phyloP scores from a whole-genome alignment of 768 basidiomycete species.

The Scleroderma citrinum region DNA sequence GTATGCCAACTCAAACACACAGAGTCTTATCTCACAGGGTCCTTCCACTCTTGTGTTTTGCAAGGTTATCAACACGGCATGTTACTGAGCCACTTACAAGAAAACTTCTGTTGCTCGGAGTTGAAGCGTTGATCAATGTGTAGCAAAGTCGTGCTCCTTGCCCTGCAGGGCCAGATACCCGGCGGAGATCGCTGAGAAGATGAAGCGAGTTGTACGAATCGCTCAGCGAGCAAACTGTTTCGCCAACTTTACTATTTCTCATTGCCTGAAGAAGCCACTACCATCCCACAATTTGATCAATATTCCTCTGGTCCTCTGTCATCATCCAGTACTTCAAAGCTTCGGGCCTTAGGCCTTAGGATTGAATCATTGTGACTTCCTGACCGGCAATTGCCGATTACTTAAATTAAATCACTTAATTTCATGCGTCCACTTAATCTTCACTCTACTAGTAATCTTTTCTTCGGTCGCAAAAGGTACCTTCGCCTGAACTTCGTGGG shows the following conservation, averaged over 20 bases:
- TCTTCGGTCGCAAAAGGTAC: constrained; percentile 5
- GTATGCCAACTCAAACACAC: constrained; percentile 20
- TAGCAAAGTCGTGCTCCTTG: constrained; percentile 5
- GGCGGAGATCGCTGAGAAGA: constrained; percentile 28
- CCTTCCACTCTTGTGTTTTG: constrained; percentile 16
- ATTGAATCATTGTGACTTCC: no score
- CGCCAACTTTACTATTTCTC: constrained; percentile 1
- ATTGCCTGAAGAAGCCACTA: no score
- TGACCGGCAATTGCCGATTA: no score
- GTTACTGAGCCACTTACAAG: background rate
- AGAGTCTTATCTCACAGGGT: constrained; percentile 27
- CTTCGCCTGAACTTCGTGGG: background rate
- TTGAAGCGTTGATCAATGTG: constrained; percentile 9
- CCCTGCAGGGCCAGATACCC: constrained; percentile 10
- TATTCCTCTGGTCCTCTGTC: no score
- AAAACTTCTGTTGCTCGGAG: background rate
- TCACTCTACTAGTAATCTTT: no score
- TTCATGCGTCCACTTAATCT: no score
- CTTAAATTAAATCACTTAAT: no score
- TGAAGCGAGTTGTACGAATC: constrained; percentile 2
- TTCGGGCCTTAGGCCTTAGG: no score
- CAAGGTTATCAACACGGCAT: constrained; percentile 11
- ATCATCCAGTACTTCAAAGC: no score
- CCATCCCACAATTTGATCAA: no score
- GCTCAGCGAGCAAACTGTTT: background rate